A percentile compares a stretch with the other conserved stretches of the same genome.
These are phyloP conservation scores for Raffaelea arxii DNA, from an alignment of 2,329 filamentous ascomycete species.

Conservation along the genomic window DNA sequence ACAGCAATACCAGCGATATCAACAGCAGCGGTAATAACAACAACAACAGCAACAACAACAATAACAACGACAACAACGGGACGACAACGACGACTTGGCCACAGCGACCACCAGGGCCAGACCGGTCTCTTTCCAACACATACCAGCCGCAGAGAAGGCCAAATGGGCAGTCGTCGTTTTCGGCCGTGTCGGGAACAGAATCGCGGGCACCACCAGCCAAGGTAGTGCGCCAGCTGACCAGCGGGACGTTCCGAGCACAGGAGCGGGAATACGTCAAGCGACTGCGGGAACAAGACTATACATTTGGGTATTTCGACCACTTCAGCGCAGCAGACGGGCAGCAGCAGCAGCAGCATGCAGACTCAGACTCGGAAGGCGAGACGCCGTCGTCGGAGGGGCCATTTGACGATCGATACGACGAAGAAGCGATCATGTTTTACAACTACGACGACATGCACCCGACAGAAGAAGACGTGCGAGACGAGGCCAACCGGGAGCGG, in stretches of 20 bases:
- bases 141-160: constrained; percentile 59
- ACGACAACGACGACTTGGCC: constrained; percentile 27
- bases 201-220: constrained; percentile 35
- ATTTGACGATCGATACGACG: constrained; percentile 80
- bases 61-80: constrained; percentile 10
- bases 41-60: constrained; percentile 14
- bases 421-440: constrained; percentile 88
- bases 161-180: constrained; percentile 24
- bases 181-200: constrained; percentile 18
- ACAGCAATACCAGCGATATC: background rate
- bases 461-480: constrained; percentile 79
- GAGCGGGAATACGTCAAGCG: constrained; percentile 93
- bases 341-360: constrained; percentile 35
- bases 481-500: constrained; percentile 78
- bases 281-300: constrained; percentile 60
- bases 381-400: constrained; percentile 77
- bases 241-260: constrained; percentile 55
- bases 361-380: constrained; percentile 84
- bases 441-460: constrained; percentile 83
- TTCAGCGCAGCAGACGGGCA: constrained; percentile 52
- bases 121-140: constrained; percentile 67
- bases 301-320: constrained; percentile 65
- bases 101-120: constrained; percentile 58
- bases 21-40: constrained; percentile 6
- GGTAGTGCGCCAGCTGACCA: constrained; percentile 37